Base-by-base conservation (phyloP, 2,329 filamentous ascomycete genomes). In the Penicillium sp. region DNA sequence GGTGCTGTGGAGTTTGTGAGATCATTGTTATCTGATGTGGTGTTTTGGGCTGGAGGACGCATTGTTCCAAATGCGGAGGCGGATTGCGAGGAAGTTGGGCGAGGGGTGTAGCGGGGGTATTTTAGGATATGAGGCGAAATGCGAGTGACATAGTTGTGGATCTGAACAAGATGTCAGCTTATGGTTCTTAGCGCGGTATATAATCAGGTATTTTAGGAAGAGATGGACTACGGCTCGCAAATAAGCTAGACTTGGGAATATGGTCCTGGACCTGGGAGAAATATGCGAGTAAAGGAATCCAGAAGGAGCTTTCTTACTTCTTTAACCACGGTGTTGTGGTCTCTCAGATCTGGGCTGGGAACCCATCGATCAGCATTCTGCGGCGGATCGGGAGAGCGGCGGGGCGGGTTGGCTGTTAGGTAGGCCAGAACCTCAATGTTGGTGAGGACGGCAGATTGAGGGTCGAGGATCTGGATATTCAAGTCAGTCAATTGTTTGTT, bases 261-360 rank as follows among this genome's bases (percentile, higher is more conserved):
- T 19, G 7, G n/a, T 19, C 35, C n/a, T 8, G 10, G 3, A n/a
- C 8, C 16, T 37, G 14, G 7, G 8, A 9, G 35, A 10, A 4
- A 37, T n/a, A 9, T 10, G 5, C 16, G 29, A 31, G 11, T 14
- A 5, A 41, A n/a, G 13, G 11, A 14, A 5, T 39, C n/a, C 2
- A 33, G 8, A 3, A 10, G 19, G 11, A 41, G 13, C 1, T 9
- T 13, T 6, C 70, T 58, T 53, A 79, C 77, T 68, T 80, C 77
- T 56, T 78, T 77, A 14, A 79, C 72, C 19, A 80, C 75, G 1
- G 75, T 77, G 59, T 78, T 76, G 63, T 79, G 76, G 56, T 77
- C 76, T 53, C 76, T 65, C n/a, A 79, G 55, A 59, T 78, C 75
- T 3, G 75, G 75, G 29, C 71, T 75, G 13, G 75, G 75, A 3